Percentiles rank a stretch among this genome's conserved stretches.
Conservation (phyloP, 495 filamentous ascomycete genomes). For the Hyaloscypha hepaticicola region DNA sequence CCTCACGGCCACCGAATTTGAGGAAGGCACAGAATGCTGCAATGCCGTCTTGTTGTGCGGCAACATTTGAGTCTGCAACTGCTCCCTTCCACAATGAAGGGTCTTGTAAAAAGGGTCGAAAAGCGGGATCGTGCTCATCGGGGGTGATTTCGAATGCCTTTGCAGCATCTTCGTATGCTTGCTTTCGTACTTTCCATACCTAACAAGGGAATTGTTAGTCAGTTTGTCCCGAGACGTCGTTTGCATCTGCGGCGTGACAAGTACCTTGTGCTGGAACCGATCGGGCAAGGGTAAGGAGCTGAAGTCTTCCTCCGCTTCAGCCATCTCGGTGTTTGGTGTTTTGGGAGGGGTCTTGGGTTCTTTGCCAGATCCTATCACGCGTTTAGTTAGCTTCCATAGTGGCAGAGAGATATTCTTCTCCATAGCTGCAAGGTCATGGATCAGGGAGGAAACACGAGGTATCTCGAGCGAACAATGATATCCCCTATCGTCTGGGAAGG, state of each 20-base stretch:
- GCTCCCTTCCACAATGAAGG: conserved; percentile 87
- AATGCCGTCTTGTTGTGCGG: conserved; percentile 92
- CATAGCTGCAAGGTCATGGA: conserved; percentile 13
- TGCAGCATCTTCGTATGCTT: conserved; percentile 89
- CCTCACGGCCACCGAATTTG: conserved; percentile 78
- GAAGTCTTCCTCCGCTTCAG: conserved; percentile 77
- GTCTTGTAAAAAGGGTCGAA: conserved; percentile 83
- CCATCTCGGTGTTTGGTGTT: conserved; percentile 47
- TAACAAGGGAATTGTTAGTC: conserved; percentile 34
- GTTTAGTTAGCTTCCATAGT: conserved; percentile 25
- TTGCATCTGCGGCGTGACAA: conserved; percentile 21
- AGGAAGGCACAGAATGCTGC: conserved; percentile 84
- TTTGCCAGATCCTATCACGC: conserved; percentile 18
- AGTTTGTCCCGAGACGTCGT: not conserved
- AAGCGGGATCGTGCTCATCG: conserved; percentile 83
- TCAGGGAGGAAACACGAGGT: not conserved
- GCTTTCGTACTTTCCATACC: conserved; percentile 97
- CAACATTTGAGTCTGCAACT: conserved; percentile 94
- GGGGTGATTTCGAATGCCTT: conserved; percentile 81
- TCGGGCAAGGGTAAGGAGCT: conserved; percentile 77
- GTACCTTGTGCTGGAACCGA: conserved; percentile 83
- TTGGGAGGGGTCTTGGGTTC: conserved; percentile 6
- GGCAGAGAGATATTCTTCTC: conserved; percentile 12
- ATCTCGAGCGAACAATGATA: not conserved
- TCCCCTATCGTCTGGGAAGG: not conserved